These are phyloP conservation scores for Russula virescens DNA, from an alignment of 768 basidiomycete species.

Conservation along the genomic window DNA sequence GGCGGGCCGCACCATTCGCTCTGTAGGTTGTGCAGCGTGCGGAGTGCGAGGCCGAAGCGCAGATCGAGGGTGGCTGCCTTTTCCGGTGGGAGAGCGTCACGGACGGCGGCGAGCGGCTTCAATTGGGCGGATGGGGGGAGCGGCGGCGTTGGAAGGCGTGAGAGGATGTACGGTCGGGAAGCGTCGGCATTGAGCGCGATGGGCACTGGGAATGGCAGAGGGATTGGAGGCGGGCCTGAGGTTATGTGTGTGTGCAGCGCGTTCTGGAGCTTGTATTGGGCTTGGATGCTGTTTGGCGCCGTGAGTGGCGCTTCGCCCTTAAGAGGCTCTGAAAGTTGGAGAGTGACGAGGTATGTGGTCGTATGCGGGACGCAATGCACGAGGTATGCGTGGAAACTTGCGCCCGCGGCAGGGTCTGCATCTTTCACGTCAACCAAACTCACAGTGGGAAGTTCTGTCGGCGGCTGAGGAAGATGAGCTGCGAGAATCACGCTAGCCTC, in stretches of 20 bases:
- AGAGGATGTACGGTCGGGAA: slow-evolving; percentile 49
- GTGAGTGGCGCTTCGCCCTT: slow-evolving; percentile 11
- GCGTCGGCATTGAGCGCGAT: slow-evolving; percentile 42
- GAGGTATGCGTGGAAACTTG: slow-evolving; percentile 9
- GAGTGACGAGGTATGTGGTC: slow-evolving; percentile 10
- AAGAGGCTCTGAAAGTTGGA: slow-evolving; percentile 9
- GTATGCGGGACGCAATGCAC: neutral
- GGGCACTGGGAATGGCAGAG: slow-evolving; percentile 34
- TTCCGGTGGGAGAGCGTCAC: slow-evolving; percentile 35
- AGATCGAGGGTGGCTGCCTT: slow-evolving; percentile 44
- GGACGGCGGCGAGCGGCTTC: slow-evolving; percentile 36
- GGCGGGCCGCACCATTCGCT: slow-evolving; percentile 73
- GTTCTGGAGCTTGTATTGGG: slow-evolving; percentile 26
- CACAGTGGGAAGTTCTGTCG: slow-evolving; percentile 5
- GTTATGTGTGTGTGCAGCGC: slow-evolving; percentile 35
- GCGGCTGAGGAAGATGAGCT: slow-evolving; percentile 14
- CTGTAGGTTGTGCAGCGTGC: slow-evolving; percentile 61
- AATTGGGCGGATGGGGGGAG: slow-evolving; percentile 16
- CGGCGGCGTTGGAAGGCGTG: slow-evolving; percentile 23
- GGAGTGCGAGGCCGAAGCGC: slow-evolving; percentile 54
- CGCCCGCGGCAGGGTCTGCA: slow-evolving; percentile 4
- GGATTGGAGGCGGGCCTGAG: slow-evolving; percentile 39
- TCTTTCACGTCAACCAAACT: slow-evolving; percentile 7
- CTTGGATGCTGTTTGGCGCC: slow-evolving; percentile 25
- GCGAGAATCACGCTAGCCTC: slow-evolving; percentile 6